A percentile compares a stretch with the other conserved stretches of the same genome.
Evolutionary conservation across 352 stramenopile genomes (phyloP).

Genomic region (Phytopythium chamaehyphon): DNA sequence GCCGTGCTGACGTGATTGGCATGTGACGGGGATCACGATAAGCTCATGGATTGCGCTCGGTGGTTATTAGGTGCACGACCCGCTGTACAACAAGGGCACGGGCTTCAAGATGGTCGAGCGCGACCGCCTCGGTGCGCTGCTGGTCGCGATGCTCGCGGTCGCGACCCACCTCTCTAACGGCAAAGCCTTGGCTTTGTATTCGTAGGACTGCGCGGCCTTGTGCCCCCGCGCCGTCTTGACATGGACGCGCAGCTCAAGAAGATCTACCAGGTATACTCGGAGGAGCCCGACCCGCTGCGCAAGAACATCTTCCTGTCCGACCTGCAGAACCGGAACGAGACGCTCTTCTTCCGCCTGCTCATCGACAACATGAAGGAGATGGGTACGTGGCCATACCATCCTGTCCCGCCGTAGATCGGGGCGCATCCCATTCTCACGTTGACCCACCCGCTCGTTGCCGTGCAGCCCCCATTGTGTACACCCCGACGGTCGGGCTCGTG

Average conservation of each 20-base stretch:
- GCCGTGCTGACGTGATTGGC: background rate
- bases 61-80: constrained; percentile 56
- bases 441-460: background rate
- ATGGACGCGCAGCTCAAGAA: constrained; percentile 74
- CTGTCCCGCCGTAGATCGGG: background rate
- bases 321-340: constrained; percentile 96
- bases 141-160: background rate
- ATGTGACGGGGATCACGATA: background rate
- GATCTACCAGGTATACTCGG: constrained; percentile 63
- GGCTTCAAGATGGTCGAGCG: constrained; percentile 82
- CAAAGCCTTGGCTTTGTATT: background rate
- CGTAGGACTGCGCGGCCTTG: constrained; percentile 71
- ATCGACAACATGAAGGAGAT: constrained; percentile 91
- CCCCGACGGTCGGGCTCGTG: constrained; percentile 93
- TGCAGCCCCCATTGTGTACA: constrained; percentile 95
- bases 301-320: constrained; percentile 94
- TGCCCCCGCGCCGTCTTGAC: constrained; percentile 70
- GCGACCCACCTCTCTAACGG: background rate
- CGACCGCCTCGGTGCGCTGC: constrained; percentile 64
- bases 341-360: constrained; percentile 93
- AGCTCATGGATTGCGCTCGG: background rate
- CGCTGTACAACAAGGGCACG: constrained; percentile 88
- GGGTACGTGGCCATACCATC: constrained; percentile 56
- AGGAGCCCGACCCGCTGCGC: constrained; percentile 75
- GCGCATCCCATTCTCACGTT: background rate